Evolutionary conservation across 2,329 filamentous ascomycete species (phyloP), one percentile per base, ranked within the genome.

Genomic region (Juglanconis juglandina): DNA sequence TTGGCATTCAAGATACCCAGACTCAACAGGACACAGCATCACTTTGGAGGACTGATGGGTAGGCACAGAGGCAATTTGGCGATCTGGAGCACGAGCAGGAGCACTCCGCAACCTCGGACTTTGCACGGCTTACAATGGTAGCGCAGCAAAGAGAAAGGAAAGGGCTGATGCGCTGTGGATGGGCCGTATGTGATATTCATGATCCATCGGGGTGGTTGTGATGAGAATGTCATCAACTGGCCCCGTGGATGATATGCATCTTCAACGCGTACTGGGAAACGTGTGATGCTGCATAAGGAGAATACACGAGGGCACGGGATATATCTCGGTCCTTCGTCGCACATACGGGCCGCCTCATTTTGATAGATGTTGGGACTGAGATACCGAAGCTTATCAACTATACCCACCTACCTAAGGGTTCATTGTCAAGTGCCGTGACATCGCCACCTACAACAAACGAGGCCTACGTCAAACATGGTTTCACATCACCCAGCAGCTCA

Each of bases 301-400:
- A 24, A 24, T 24, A 24, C 24, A 71, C 59, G 42, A 68, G 41
- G 63, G 65, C 39, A 63, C 70, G 30, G 66, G 71, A 24, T 24
- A 37, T 64, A 56, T 67, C 67, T 17, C 58, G 30, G 53, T 56
- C 48, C 48, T 35, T 50, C 32, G 17, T 50, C 48, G 5, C 24
- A 24, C 17, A 34, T 50, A 50, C 48, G 48, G 48, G 48, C 13
- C 35, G 17, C 48, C 35, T 50, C 13, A 34, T 50, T 50, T 50
- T 50, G 48, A 33, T 50, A 50, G 48, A 50, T 50, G 35, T 8
- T 35, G 32, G 48, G 17, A 50, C 33, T 32, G 48, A 50, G 14
- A 50, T n/a, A 50, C 32, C 35, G 35, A 33, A n/a, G 32, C 48
- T 50, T 50, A 33, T n/a, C 32, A 35, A 10, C 32, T 50, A 14